Percentiles rank a stretch among this genome's conserved stretches.
phyloP scores from a whole-genome alignment of 1,139 yeast species.

The Saccharomyces hybrid region DNA sequence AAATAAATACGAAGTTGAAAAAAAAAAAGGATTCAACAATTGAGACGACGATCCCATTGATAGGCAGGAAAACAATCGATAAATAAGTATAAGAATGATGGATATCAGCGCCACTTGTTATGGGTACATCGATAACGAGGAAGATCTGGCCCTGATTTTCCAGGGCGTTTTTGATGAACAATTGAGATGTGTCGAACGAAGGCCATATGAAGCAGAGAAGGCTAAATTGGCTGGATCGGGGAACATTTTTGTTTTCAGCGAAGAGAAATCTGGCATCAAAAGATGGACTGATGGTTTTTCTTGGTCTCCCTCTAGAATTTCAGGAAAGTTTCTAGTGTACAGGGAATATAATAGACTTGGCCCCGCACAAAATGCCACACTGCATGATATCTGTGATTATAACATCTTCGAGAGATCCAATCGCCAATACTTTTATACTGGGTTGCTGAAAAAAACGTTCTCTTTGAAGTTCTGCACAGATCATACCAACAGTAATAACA shows the following conservation, averaged over 20 bases:
- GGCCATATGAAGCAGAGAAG: slow-evolving; percentile 81
- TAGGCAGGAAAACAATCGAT: not conserved
- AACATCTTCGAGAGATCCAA: slow-evolving; percentile 1
- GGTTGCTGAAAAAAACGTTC: slow-evolving; percentile 75
- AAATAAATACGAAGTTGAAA: not conserved
- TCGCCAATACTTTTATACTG: slow-evolving; percentile 61
- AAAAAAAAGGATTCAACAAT: not conserved
- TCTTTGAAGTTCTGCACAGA: slow-evolving; percentile 41
- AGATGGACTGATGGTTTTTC: slow-evolving; percentile 93
- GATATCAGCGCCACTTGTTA: slow-evolving; percentile 51
- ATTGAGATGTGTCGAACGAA: slow-evolving; percentile 58
- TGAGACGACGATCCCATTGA: not conserved
- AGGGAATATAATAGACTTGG: slow-evolving; percentile 52
- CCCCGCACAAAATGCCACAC: slow-evolving; percentile 10
- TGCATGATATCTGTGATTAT: slow-evolving; percentile 6
- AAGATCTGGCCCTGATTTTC: slow-evolving; percentile 74
- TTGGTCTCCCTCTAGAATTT: slow-evolving; percentile 85
- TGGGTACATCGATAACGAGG: slow-evolving; percentile 75
- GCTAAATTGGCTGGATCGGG: slow-evolving; percentile 62
- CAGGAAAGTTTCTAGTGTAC: slow-evolving; percentile 76
- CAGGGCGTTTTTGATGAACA: slow-evolving; percentile 65
- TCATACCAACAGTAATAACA: slow-evolving; percentile 18
- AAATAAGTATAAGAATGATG: slow-evolving; percentile 10
- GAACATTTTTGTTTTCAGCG: slow-evolving; percentile 75
- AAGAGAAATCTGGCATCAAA: slow-evolving; percentile 73